These are phyloP conservation scores for Colletotrichum horii DNA, from an alignment of 2,329 filamentous ascomycete species.

Conservation along the genomic window DNA sequence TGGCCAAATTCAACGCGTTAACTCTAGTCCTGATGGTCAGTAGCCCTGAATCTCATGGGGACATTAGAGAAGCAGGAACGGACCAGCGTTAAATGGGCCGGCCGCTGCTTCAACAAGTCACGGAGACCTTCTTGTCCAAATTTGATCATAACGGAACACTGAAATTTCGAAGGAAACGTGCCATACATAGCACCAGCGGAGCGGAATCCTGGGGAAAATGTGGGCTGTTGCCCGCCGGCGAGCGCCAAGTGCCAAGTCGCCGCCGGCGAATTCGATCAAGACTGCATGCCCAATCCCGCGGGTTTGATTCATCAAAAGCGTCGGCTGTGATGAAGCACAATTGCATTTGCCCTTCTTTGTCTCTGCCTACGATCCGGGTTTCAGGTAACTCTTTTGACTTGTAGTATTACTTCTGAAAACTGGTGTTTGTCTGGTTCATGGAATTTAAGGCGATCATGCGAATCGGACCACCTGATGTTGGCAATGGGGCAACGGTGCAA, in stretches of 20 bases:
- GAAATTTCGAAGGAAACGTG: too few relatives aligned
- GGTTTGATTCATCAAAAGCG: neutral
- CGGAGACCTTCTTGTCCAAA: too few relatives aligned
- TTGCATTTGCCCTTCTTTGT: rapidly evolving
- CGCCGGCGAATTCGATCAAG: neutral
- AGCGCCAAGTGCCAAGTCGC: neutral
- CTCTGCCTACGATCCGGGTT: neutral
- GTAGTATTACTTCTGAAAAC: rapidly evolving
- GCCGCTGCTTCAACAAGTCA: too few relatives aligned
- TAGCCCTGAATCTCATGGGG: rapidly evolving
- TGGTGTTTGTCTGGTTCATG: rapidly evolving
- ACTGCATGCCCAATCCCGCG: neutral
- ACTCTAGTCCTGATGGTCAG: neutral
- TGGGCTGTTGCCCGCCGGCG: neutral
- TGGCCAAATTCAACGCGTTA: neutral
- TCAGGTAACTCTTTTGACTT: neutral
- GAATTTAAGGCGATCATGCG: neutral
- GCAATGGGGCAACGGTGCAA: neutral
- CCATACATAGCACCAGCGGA: too few relatives aligned
- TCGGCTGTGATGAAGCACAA: neutral
- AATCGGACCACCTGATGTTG: rapidly evolving
- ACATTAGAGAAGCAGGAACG: neutral
- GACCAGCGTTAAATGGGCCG: neutral
- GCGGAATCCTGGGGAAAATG: neutral
- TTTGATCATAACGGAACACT: too few relatives aligned